Percentiles rank a stretch among this genome's conserved stretches.
phyloP scores from a whole-genome alignment of 2,329 filamentous ascomycete genomes.

The Aureobasidium uvarum region DNA sequence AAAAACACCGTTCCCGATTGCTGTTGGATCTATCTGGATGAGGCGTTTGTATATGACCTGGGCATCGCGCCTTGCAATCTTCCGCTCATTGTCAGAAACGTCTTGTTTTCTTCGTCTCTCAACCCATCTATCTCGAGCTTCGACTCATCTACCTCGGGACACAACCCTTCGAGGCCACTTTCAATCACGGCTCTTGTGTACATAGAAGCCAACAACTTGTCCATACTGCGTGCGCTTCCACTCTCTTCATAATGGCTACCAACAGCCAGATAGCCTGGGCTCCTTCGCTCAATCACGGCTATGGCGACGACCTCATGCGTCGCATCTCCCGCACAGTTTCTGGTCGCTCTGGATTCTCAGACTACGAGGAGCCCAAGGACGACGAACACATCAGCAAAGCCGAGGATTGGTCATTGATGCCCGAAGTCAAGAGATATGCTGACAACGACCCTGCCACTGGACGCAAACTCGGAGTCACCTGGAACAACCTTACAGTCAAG shows the following conservation, averaged over 20 bases:
- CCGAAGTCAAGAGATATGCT: constrained; percentile 48
- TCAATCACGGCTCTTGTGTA: not conserved
- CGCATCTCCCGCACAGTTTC: constrained; percentile 23
- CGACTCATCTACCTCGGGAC: not conserved
- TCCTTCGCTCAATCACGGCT: constrained; percentile 5
- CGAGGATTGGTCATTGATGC: constrained; percentile 53
- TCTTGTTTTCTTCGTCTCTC: not conserved
- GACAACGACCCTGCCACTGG: constrained; percentile 49
- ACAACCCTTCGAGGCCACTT: not conserved
- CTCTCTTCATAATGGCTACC: constrained; percentile 13
- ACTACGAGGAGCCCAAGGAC: constrained; percentile 25
- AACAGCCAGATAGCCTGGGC: constrained; percentile 12
- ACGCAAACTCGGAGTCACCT: constrained; percentile 62
- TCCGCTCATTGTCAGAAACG: not conserved
- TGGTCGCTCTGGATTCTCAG: constrained; percentile 9
- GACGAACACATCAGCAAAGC: constrained; percentile 35
- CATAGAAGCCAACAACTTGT: not conserved
- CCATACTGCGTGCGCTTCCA: not conserved
- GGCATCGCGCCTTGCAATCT: not conserved
- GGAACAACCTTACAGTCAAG: constrained; percentile 63
- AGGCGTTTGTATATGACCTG: constrained; percentile 18
- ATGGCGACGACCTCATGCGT: constrained; percentile 21
- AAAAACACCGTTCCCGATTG: constrained; percentile 9
- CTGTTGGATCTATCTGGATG: not conserved
- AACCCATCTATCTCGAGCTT: not conserved